Percentiles rank a stretch among this genome's conserved stretches.
Conservation (phyloP, 2,329 filamentous ascomycete species). For the Aspergillus carbonarius region DNA sequence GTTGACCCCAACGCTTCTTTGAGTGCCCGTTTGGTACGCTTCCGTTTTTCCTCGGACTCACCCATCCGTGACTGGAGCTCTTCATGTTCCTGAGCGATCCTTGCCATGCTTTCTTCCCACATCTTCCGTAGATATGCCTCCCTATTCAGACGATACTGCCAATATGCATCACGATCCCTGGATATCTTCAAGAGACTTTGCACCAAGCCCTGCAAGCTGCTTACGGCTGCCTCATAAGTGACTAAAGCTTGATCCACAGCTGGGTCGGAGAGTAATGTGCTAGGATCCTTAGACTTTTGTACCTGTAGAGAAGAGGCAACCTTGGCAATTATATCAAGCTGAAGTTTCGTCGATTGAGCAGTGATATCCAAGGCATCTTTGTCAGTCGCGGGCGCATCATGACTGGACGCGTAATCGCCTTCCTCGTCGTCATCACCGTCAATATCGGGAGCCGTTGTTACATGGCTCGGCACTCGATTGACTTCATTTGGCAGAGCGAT, state of each 20-base stretch:
- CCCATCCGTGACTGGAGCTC: constrained; percentile 82
- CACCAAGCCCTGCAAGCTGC: constrained; percentile 79
- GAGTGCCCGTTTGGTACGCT: constrained; percentile 82
- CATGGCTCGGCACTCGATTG: constrained; percentile 49
- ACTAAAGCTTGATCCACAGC: constrained; percentile 73
- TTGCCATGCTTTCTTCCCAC: constrained; percentile 99
- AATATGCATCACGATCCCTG: constrained; percentile 89
- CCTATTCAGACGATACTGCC: constrained; percentile 91
- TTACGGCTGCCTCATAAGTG: constrained; percentile 87
- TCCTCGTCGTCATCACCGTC: constrained; percentile 72
- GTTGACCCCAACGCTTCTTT: constrained; percentile 73
- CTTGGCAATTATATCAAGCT: constrained; percentile 84
- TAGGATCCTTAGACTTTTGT: constrained; percentile 69
- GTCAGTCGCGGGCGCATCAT: constrained; percentile 69
- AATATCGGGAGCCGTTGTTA: constrained; percentile 56
- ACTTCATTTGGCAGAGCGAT: constrained; percentile 53
- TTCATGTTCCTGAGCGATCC: constrained; percentile 93
- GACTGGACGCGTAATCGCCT: constrained; percentile 75
- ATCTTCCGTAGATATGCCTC: constrained; percentile 89
- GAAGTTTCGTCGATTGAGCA: constrained; percentile 87
- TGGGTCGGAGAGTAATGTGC: constrained; percentile 71
- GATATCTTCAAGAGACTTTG: constrained; percentile 89
- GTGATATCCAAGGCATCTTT: constrained; percentile 98
- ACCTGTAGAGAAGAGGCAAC: constrained; percentile 78
- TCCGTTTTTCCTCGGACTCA: constrained; percentile 86